These are phyloP conservation scores for Parathielavia appendiculata DNA, from an alignment of 495 filamentous ascomycete species.

Conservation along the genomic window DNA sequence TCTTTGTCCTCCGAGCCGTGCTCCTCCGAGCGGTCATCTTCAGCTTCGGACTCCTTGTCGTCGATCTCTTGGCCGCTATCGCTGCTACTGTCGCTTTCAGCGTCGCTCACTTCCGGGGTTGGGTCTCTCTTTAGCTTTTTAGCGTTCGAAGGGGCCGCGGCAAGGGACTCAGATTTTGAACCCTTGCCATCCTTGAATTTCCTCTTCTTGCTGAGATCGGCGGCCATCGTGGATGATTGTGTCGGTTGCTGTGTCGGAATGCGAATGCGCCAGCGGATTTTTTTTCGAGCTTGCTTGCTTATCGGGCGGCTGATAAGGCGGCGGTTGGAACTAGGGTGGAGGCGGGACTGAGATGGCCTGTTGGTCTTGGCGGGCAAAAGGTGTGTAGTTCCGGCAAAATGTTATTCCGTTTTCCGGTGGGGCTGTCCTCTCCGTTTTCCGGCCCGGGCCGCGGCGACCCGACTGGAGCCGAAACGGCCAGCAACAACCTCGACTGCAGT, in stretches of 20 bases:
- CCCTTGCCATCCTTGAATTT: constrained; percentile 40
- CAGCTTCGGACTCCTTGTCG: constrained; percentile 21
- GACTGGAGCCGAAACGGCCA: no score
- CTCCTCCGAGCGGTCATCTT: constrained; percentile 15
- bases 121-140: constrained; percentile 29
- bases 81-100: constrained; percentile 19
- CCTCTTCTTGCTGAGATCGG: constrained; percentile 44
- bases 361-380: not conserved
- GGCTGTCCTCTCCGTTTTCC: not conserved
- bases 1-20: constrained; percentile 6
- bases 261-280: constrained; percentile 5
- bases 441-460: no score
- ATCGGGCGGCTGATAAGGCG: constrained; percentile 14
- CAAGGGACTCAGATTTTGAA: constrained; percentile 23
- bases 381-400: constrained; percentile 13
- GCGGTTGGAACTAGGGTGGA: not conserved
- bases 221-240: constrained; percentile 36
- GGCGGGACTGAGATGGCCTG: not conserved
- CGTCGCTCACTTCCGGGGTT: constrained; percentile 25
- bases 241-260: not conserved
- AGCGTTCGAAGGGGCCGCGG: constrained; percentile 25
- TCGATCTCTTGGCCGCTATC: constrained; percentile 13
- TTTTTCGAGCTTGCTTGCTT: constrained; percentile 13
- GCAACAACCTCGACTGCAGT: no score
- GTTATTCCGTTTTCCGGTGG: constrained; percentile 20